Evolutionary conservation across 108 stramenopile species (phyloP).

Genomic region (Cyclostephanos invisitatus): DNA sequence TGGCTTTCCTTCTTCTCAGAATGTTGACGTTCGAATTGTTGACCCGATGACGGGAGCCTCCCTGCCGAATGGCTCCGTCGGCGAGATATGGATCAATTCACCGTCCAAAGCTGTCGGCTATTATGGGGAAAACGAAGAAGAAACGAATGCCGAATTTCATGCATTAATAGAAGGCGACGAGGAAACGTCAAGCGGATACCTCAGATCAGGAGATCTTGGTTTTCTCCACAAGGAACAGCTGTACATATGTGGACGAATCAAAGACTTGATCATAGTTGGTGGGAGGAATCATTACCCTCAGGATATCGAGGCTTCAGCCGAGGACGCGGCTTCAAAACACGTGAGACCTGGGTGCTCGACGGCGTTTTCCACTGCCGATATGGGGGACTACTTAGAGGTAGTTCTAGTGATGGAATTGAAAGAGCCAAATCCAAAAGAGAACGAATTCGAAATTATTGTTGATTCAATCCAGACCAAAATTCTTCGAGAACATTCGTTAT

Average conservation of each 20-base stretch:
- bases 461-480: constrained; percentile 65
- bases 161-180: constrained; percentile 49
- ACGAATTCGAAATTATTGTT: constrained; percentile 51
- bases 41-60: constrained; percentile 54
- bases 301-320: constrained; percentile 95
- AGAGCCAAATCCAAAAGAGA: constrained; percentile 55
- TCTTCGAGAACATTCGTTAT: constrained; percentile 77
- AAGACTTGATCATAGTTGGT: constrained; percentile 98
- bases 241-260: constrained; percentile 94
- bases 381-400: constrained; percentile 73
- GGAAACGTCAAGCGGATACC: constrained; percentile 48
- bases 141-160: constrained; percentile 74
- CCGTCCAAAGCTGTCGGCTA: constrained; percentile 88
- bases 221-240: constrained; percentile 93
- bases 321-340: constrained; percentile 59
- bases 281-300: constrained; percentile 99
- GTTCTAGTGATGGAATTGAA: constrained; percentile 85
- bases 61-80: constrained; percentile 65
- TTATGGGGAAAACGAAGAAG: constrained; percentile 54
- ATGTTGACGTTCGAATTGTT: constrained; percentile 83
- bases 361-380: constrained; percentile 84
- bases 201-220: constrained; percentile 97
- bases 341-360: constrained; percentile 96
- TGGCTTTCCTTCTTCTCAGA: constrained; percentile 73
- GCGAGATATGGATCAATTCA: constrained; percentile 94